These are phyloP conservation scores for Aspergillus leporis DNA, from an alignment of 495 filamentous ascomycete genomes.

Conservation along the genomic window DNA sequence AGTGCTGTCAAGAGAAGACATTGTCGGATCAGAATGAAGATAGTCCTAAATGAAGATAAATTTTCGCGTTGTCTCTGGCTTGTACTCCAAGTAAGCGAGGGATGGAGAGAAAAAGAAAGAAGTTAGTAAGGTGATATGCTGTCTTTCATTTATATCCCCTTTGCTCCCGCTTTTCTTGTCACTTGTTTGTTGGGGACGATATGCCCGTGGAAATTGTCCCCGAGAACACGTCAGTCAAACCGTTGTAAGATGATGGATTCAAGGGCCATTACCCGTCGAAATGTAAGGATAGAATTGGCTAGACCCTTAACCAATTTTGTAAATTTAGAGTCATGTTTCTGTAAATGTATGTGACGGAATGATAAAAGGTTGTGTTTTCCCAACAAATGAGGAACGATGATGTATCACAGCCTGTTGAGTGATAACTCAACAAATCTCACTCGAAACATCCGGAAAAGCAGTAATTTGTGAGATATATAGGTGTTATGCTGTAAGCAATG, in stretches of 20 bases:
- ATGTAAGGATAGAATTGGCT: background rate
- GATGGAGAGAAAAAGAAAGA: background rate
- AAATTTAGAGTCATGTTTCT: background rate
- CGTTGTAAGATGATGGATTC: background rate
- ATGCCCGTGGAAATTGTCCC: background rate
- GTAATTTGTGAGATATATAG: no score
- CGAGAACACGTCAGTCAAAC: background rate
- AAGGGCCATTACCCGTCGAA: background rate
- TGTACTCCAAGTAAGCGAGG: background rate
- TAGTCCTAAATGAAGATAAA: background rate
- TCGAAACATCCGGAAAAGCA: no score
- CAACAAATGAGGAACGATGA: background rate
- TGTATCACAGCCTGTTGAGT: background rate
- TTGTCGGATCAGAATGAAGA: background rate
- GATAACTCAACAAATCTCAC: background rate
- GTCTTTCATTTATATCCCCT: background rate
- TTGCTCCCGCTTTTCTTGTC: no score
- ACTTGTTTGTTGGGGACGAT: background rate
- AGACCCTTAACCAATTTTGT: background rate
- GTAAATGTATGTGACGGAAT: background rate
- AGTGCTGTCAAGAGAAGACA: conserved; percentile 2
- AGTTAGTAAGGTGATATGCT: background rate
- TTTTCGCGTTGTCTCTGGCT: background rate
- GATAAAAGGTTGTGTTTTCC: background rate
- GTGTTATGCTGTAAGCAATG: no score